These are phyloP conservation scores for Allium fistulosum DNA, from an alignment of 106 monocot genomes.

Conservation along the genomic window DNA sequence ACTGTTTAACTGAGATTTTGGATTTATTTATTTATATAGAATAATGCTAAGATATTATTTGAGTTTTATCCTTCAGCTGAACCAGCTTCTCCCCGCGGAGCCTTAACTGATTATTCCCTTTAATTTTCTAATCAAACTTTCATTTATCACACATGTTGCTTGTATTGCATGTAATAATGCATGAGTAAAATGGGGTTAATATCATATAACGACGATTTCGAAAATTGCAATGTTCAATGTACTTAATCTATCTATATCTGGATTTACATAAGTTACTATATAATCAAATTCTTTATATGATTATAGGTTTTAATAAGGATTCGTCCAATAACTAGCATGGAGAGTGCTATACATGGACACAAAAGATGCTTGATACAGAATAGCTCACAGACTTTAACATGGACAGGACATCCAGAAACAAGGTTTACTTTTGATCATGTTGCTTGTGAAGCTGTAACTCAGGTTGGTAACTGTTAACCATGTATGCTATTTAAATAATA, in stretches of 20 bases:
- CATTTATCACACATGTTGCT: neutral
- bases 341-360: conserved; percentile 28
- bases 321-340: conserved; percentile 30
- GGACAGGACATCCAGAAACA: conserved; percentile 58
- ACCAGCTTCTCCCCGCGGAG: too few species aligned
- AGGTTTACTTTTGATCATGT: conserved; percentile 71
- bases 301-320: conserved; percentile 59
- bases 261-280: neutral
- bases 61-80: too few species aligned
- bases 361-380: conserved; percentile 57
- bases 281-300: neutral
- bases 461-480: conserved; percentile 20
- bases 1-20: neutral
- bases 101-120: neutral
- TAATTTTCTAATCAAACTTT: neutral
- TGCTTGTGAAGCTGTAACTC: conserved; percentile 47
- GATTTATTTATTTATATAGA: neutral
- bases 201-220: neutral
- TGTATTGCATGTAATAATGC: neutral
- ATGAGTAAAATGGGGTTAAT: neutral
- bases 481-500: neutral
- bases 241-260: neutral
- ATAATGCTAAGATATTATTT: too few species aligned
- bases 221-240: neutral
- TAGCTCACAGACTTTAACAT: conserved; percentile 46